Base-by-base conservation (phyloP, 2,329 filamentous ascomycete species). In the Cadophora gregata region DNA sequence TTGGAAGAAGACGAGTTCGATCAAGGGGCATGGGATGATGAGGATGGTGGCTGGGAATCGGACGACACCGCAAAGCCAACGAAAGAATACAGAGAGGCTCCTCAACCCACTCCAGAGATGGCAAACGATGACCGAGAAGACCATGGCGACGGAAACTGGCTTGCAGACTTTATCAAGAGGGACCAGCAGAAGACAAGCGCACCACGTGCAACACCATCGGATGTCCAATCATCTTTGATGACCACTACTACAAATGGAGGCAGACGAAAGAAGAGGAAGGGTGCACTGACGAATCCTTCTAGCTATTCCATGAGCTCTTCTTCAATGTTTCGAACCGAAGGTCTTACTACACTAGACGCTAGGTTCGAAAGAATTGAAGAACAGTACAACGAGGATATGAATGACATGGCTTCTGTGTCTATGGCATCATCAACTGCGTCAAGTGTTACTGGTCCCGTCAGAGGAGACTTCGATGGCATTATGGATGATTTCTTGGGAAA, bases 81-180 rank as follows among this genome's bases (percentile, higher is more conserved):
- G 27, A 84, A 84, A 72, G 85, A 88, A 75, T 87, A 85, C 78
- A 81, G 82, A 64, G 63, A 76, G 60, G 66, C 71, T 16, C 77
- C 71, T 71, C 76, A 75, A 24, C 65, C 67, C 24, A 80, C 80
- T 16, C 80, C 83, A 8, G 77, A 80, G 10, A 81, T 78, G 19
- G 82, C 83, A n/a, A 78, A 85, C 59, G 83, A 84, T 62, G 80
- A 82, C 4, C 81, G 86, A 4, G 86, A 89, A 31, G 87, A 90
- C 64, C 85, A 85, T 2, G 86, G 83, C 19, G 89, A 92, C 64
- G 90, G 93, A 68, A 90, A 92, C 72, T 99, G 96, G 93, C 85
- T 98, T 79, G 88, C 90, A 64, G 92, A 97, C 75, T 98, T 97
- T 81, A 98, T 97, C 84, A 97, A 98, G 79, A 92, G 91, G 75